Evolutionary conservation across 1,139 yeast species (phyloP), one percentile per base, ranked within the genome.

Genomic region (Geotrichum macrosporum): DNA sequence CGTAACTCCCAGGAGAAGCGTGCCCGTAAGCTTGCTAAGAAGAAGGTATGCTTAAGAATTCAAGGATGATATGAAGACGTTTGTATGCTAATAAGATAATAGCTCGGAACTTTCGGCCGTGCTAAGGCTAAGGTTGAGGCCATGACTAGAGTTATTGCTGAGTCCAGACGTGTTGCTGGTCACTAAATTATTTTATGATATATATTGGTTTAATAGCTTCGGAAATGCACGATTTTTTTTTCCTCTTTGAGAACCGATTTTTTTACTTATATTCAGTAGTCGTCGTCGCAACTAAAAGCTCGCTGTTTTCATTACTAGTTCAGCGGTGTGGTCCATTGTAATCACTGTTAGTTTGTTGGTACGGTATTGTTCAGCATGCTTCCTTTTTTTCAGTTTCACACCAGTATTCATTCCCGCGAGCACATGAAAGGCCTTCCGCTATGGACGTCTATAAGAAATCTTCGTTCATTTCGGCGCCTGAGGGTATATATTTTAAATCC

Each of bases 1-100:
- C 92, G 98, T 83, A 94, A 94, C 80, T 92, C 96, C 72, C 96
- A 96, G 83, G 99, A 94, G 80, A 94, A 94, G 95, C 94, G 98
- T 81, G 98, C 99, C 66, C 87, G 94, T 86, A 94, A 94, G 88
- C 89, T 94, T 72, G 96, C 97, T 65, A 94, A 94, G 94, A 92
- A 87, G 95, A 92, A 96, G 36, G 43, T 32, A 31, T 31, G 43
- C 19, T 27, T 26, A n/a, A n/a, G n/a, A n/a, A n/a, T n/a, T n/a
- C n/a, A n/a, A n/a, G n/a, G n/a, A n/a, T n/a, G n/a, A n/a, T n/a
- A n/a, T n/a, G n/a, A n/a, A n/a, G n/a, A n/a, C n/a, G n/a, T n/a
- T n/a, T n/a, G n/a, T n/a, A n/a, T n/a, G n/a, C n/a, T n/a, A n/a
- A n/a, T n/a, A n/a, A 9, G 4, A 9, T 22, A 20, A 5, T 19